A percentile compares a stretch with the other conserved stretches of the same genome.
phyloP scores from a whole-genome alignment of 371 early-diverging fungal species.

The Gilbertella persicaria region DNA sequence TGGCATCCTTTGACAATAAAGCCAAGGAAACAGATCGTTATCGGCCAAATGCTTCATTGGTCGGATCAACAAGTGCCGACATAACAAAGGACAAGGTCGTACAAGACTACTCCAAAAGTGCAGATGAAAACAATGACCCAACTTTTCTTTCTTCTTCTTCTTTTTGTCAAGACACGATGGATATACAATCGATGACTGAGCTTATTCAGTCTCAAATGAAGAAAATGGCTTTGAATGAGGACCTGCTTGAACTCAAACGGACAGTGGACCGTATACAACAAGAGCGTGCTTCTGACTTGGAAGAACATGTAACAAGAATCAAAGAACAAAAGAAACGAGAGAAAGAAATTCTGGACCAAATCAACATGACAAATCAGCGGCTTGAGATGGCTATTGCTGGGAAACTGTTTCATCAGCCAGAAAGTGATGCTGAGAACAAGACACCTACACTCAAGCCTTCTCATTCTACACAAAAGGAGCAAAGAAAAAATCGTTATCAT shows the following conservation, averaged over 20 bases:
- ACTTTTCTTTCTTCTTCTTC: conserved; percentile 1
- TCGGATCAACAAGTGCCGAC: background rate
- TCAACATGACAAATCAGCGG: conserved; percentile 11
- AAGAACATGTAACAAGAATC: conserved; percentile 16
- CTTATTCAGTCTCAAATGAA: conserved; percentile 8
- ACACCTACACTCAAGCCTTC: background rate
- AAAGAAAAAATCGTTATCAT: background rate
- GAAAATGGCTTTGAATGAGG: conserved; percentile 17
- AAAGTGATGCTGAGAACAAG: no score
- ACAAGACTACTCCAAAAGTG: background rate
- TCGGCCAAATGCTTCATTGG: conserved; percentile 1
- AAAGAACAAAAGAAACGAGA: conserved; percentile 19
- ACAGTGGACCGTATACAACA: conserved; percentile 18
- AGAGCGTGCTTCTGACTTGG: conserved; percentile 8
- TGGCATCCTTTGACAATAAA: no score
- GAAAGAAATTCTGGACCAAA: conserved; percentile 16
- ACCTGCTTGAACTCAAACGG: conserved; percentile 17
- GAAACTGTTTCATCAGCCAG: conserved; percentile 4
- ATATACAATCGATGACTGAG: background rate
- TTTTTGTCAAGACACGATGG: background rate
- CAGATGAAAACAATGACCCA: background rate
- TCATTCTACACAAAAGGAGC: background rate
- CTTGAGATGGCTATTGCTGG: conserved; percentile 13
- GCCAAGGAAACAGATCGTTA: no score
- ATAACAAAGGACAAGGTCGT: background rate